Percentiles rank a stretch among this genome's conserved stretches.
phyloP scores from a whole-genome alignment of 108 stramenopile genomes.

The Thalassiosira profunda region DNA sequence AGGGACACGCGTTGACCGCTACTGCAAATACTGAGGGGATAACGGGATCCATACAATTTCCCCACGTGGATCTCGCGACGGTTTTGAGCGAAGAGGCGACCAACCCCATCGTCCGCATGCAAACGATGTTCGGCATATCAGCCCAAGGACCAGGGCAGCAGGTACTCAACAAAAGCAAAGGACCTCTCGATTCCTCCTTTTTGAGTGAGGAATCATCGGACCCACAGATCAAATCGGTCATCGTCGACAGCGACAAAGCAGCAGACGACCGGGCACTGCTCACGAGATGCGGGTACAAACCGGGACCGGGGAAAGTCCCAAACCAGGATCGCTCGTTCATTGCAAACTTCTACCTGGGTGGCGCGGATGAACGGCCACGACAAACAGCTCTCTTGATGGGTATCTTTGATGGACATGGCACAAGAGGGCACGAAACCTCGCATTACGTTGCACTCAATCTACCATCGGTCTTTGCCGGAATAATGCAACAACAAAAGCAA shows the following conservation, averaged over 20 bases:
- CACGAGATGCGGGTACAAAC: constrained; percentile 34
- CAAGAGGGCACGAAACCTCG: constrained; percentile 64
- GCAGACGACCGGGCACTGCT: constrained; percentile 12
- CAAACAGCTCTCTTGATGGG: constrained; percentile 55
- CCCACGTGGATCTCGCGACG: constrained; percentile 14
- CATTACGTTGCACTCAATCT: constrained; percentile 53
- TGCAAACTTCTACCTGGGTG: constrained; percentile 10
- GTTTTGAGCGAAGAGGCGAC: constrained; percentile 20
- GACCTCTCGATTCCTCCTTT: neutral
- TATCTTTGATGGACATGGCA: constrained; percentile 84
- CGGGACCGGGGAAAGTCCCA: constrained; percentile 9
- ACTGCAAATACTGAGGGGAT: neutral
- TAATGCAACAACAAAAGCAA: constrained; percentile 26
- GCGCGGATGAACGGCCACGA: neutral
- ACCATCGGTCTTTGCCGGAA: constrained; percentile 49
- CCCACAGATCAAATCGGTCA: constrained; percentile 1
- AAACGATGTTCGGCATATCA: too few species aligned
- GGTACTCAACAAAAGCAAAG: constrained; percentile 5
- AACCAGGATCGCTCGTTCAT: constrained; percentile 37
- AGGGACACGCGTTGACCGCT: neutral
- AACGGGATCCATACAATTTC: constrained; percentile 25
- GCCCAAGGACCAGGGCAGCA: too few species aligned
- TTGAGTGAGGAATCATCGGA: neutral
- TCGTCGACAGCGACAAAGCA: neutral
- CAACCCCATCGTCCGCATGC: too few species aligned